Evolutionary conservation across 192 early-diverging fungal species (phyloP).

Genomic region (Dissophora globulifera): DNA sequence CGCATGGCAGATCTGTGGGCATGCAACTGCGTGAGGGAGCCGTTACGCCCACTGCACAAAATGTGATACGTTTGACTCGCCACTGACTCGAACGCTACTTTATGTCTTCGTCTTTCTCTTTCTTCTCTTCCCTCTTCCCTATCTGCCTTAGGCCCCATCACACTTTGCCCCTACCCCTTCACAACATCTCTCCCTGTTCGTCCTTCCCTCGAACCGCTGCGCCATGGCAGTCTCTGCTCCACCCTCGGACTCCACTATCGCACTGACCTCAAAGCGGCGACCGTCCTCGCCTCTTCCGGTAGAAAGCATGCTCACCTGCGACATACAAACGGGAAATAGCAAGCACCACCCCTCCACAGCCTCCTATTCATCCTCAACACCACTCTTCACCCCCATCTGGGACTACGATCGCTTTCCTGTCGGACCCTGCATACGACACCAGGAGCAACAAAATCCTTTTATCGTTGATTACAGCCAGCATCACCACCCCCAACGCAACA

Average conservation of each 20-base stretch:
- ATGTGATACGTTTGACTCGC: too few relatives aligned
- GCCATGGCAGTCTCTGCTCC: too few relatives aligned
- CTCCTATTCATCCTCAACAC: background rate
- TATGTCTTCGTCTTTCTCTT: background rate
- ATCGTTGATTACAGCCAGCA: constrained; percentile 23
- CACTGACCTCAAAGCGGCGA: too few relatives aligned
- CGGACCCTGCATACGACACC: constrained; percentile 19
- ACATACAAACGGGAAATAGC: too few relatives aligned
- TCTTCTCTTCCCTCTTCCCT: background rate
- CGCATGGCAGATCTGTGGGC: too few relatives aligned
- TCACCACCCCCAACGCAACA: constrained; percentile 10
- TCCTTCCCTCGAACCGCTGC: constrained; percentile 3
- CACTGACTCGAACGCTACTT: background rate
- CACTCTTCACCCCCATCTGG: constrained; percentile 32
- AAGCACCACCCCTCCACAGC: background rate
- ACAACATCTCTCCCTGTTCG: too few relatives aligned
- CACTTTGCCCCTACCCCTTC: background rate
- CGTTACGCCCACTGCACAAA: too few relatives aligned
- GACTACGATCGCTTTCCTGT: constrained; percentile 35
- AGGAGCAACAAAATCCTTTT: constrained; percentile 19
- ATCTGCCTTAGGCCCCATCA: background rate
- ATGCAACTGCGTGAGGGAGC: too few relatives aligned
- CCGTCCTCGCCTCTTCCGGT: too few relatives aligned
- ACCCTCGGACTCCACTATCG: too few relatives aligned
- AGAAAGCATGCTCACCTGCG: too few relatives aligned